Conservation (phyloP, 2,329 filamentous ascomycete species). For the Teratosphaeria nubilosa region DNA sequence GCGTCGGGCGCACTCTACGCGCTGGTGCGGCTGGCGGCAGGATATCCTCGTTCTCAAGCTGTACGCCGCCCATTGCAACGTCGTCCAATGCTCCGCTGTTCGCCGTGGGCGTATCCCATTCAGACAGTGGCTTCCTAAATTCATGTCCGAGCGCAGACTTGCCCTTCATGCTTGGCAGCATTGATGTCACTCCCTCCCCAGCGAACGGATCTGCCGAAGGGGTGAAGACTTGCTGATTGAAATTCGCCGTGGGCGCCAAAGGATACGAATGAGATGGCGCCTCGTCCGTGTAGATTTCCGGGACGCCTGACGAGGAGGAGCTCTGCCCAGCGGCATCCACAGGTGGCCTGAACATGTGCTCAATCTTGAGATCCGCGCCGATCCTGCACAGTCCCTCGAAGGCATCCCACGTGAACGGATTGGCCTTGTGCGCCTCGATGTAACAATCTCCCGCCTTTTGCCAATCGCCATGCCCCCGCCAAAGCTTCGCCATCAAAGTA, state of each 20-base stretch:
- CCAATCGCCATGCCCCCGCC: slow-evolving; percentile 67
- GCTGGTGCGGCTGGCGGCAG: slow-evolving; percentile 38
- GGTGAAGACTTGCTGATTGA: slow-evolving; percentile 14
- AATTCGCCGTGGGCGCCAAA: slow-evolving; percentile 16
- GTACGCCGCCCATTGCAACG: slow-evolving; percentile 23
- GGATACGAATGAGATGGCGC: slow-evolving; percentile 13
- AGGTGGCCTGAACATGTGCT: slow-evolving; percentile 76
- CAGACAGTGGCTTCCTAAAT: slow-evolving; percentile 10
- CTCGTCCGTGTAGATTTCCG: slow-evolving; percentile 24
- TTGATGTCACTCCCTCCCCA: slow-evolving; percentile 25
- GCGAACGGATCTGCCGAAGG: slow-evolving; percentile 34
- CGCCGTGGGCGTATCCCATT: slow-evolving; percentile 38
- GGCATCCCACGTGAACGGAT: slow-evolving; percentile 97
- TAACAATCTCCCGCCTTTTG: slow-evolving; percentile 79
- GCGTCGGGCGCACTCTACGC: slow-evolving; percentile 25
- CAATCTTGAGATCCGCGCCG: slow-evolving; percentile 65
- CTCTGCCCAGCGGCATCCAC: slow-evolving; percentile 43
- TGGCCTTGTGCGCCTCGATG: slow-evolving; percentile 76
- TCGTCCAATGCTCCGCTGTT: slow-evolving; percentile 30
- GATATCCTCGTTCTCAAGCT: slow-evolving; percentile 12
- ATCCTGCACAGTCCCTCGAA: slow-evolving; percentile 81
- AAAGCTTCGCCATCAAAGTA: slow-evolving; percentile 78
- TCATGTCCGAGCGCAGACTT: slow-evolving; percentile 24
- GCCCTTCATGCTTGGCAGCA: slow-evolving; percentile 35
- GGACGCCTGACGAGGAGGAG: background rate